Evolutionary conservation across 129 eudicot genomes (phyloP), one percentile per base, ranked within the genome.

Genomic region (Pulicaria dysenterica): DNA sequence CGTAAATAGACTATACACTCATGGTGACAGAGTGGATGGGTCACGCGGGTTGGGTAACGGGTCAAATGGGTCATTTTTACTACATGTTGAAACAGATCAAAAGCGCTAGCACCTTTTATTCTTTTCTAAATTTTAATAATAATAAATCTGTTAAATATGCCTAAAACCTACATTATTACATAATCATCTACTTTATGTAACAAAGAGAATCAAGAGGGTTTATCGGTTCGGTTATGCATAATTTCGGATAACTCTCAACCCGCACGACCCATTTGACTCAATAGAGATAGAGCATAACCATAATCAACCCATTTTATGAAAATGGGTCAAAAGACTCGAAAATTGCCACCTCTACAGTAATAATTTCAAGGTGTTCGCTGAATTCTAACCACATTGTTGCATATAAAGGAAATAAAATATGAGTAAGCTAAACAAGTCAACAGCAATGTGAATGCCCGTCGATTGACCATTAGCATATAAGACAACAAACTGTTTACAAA

Each of bases 371-470:
- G 7, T 5, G 5, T 50, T n/a, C n/a, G n/a, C n/a, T n/a, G 59
- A 54, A 54, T 9, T 56, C 39, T 56, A 8, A 56, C 39, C 13
- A 15, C 36, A 24, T 56, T 56, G 60, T 55, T 19, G 1, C 38
- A 56, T 17, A 56, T 19, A 17, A 17, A 6, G 2, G 42, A 7
- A 42, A 40, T 37, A 11, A 56, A 56, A 19, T 38, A 57, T 39
- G 11, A 41, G 6, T 53, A 13, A 39, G 17, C 10, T 14, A 50
- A 16, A 47, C 39, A 60, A 73, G 61, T 70, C 8, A 39, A 16
- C 19, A 48, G 47, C 77, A 49, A 61, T 58, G 44, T 8, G 48
- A 46, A 50, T 68, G 24, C 36, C 12, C 8, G 9, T 47, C 51
- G 13, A 2, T 19, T 5, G 14, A 13, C 24, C 56, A 4, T 50